These are phyloP conservation scores for Phytophthora lateralis DNA, from an alignment of 352 stramenopile genomes.

Conservation along the genomic window DNA sequence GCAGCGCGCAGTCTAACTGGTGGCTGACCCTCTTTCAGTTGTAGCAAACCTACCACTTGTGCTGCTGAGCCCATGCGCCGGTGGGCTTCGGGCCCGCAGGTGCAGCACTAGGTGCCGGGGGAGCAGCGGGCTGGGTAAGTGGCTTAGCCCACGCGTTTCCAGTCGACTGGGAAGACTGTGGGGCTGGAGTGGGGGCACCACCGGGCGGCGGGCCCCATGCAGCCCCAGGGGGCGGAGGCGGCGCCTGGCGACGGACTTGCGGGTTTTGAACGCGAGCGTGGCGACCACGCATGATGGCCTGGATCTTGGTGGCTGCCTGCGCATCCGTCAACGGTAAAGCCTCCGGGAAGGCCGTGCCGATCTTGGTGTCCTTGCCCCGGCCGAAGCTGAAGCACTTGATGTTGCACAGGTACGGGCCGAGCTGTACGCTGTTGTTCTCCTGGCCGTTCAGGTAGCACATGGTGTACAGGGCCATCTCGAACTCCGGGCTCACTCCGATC, in stretches of 20 bases:
- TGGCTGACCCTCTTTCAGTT: not conserved
- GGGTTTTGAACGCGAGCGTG: constrained; percentile 40
- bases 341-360: constrained; percentile 83
- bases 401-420: constrained; percentile 86
- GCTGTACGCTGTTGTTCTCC: constrained; percentile 87
- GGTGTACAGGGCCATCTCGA: constrained; percentile 97
- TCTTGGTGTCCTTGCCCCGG: constrained; percentile 72
- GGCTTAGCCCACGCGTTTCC: constrained; percentile 44
- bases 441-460: constrained; percentile 94
- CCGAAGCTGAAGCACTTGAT: constrained; percentile 91
- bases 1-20: not conserved
- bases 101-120: constrained; percentile 5
- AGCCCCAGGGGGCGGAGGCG: constrained; percentile 37
- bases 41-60: constrained; percentile 52
- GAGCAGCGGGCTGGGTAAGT: constrained; percentile 16
- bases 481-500: constrained; percentile 95
- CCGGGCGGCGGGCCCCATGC: constrained; percentile 47
- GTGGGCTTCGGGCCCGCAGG: constrained; percentile 20
- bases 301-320: constrained; percentile 80
- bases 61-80: constrained; percentile 66
- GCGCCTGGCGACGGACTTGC: constrained; percentile 34
- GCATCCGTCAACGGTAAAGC: constrained; percentile 70
- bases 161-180: constrained; percentile 20
- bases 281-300: constrained; percentile 63
- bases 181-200: constrained; percentile 26